These are phyloP conservation scores for Ascochyta clinopodiicola DNA, from an alignment of 2,329 filamentous ascomycete genomes.

Conservation along the genomic window DNA sequence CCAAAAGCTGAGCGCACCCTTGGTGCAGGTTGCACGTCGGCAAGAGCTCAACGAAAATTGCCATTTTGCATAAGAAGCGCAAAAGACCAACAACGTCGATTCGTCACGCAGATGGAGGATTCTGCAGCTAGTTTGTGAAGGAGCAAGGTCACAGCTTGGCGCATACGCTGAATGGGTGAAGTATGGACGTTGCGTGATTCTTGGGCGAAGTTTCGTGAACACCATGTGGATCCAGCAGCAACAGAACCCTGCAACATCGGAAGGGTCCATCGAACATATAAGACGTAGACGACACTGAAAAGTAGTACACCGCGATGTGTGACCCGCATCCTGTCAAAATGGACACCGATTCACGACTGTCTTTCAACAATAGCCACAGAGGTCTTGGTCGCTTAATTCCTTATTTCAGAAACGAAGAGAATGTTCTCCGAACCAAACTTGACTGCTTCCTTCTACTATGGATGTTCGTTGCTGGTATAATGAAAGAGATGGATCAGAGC, in stretches of 20 bases:
- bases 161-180: neutral
- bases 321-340: neutral
- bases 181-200: conserved; percentile 12
- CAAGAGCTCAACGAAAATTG: too few species aligned
- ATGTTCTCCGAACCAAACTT: conserved; percentile 11
- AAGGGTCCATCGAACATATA: neutral
- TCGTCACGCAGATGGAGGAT: too few species aligned
- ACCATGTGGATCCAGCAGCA: conserved; percentile 5
- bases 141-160: conserved; percentile 1
- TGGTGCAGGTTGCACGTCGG: too few species aligned
- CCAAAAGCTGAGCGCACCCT: too few species aligned
- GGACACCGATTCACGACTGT: neutral
- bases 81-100: too few species aligned
- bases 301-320: too few species aligned
- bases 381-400: conserved; percentile 5
- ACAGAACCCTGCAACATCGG: neutral
- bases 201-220: conserved; percentile 11
- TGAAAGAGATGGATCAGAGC: conserved; percentile 18
- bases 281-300: neutral
- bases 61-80: too few species aligned
- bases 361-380: neutral
- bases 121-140: neutral
- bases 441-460: conserved; percentile 18
- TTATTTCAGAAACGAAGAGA: conserved; percentile 14
- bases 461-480: conserved; percentile 18